phyloP scores from a whole-genome alignment of 768 basidiomycete species.

The Hypholoma fasciculare region DNA sequence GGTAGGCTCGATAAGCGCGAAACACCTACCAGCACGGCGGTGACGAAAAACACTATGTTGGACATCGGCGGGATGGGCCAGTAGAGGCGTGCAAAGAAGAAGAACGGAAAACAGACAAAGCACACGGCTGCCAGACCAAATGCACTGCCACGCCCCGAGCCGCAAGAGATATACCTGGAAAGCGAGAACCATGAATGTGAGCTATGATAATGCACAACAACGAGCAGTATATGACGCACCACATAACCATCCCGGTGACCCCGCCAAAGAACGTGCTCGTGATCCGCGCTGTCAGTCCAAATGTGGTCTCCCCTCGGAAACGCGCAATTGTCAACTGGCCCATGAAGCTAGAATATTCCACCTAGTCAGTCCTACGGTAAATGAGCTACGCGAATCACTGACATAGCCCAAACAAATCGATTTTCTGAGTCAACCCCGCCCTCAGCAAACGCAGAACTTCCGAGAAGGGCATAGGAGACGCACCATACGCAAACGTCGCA shows the following conservation, averaged over 20 bases:
- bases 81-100: constrained; percentile 72
- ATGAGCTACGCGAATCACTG: constrained; percentile 15
- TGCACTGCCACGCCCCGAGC: constrained; percentile 55
- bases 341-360: constrained; percentile 56
- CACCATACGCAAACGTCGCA: constrained; percentile 41
- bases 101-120: constrained; percentile 69
- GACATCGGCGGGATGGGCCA: constrained; percentile 74
- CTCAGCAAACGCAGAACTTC: not conserved
- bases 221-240: constrained; percentile 40
- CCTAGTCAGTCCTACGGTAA: too few species aligned
- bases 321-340: constrained; percentile 70
- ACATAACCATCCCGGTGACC: constrained; percentile 61
- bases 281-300: constrained; percentile 61
- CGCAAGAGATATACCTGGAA: constrained; percentile 69
- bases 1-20: not conserved
- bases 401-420: constrained; percentile 74
- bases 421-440: constrained; percentile 39
- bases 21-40: constrained; percentile 53
- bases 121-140: constrained; percentile 72
- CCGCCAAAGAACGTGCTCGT: constrained; percentile 67
- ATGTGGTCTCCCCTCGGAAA: constrained; percentile 75
- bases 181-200: not conserved
- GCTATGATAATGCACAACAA: not conserved
- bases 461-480: not conserved
- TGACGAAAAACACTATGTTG: constrained; percentile 70